Evolutionary conservation across 106 monocot species (phyloP).

Genomic region (Platanthera guangdongensis): DNA sequence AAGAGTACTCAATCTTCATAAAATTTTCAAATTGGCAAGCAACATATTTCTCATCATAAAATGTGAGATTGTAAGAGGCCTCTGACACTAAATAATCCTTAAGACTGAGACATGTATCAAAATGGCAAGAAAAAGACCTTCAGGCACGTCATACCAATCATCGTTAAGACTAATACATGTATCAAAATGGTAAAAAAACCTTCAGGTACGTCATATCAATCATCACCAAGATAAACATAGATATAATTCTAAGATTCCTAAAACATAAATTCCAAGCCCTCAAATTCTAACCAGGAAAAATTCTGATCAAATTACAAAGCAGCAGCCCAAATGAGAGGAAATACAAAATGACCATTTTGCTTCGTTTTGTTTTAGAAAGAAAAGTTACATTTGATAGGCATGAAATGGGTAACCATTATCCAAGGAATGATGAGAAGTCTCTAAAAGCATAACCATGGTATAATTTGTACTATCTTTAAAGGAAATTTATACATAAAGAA

Average conservation of each 20-base stretch:
- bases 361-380: too few species aligned
- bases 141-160: not conserved
- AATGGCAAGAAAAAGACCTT: not conserved
- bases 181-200: not conserved
- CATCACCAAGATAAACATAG: not conserved
- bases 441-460: not conserved
- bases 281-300: not conserved
- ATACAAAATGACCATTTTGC: too few species aligned
- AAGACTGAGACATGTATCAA: not conserved
- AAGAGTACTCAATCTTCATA: not conserved
- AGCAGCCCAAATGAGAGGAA: too few species aligned
- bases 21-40: not conserved
- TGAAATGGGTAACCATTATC: too few species aligned
- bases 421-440: not conserved
- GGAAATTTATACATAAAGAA: not conserved
- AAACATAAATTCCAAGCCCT: not conserved
- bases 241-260: not conserved
- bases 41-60: not conserved
- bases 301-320: not conserved
- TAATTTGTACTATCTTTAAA: not conserved
- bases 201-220: not conserved
- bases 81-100: not conserved
- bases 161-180: not conserved
- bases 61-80: not conserved
- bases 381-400: too few species aligned